Evolutionary conservation across 2,329 filamentous ascomycete species (phyloP).

Genomic region (Harringtonia aguacate): DNA sequence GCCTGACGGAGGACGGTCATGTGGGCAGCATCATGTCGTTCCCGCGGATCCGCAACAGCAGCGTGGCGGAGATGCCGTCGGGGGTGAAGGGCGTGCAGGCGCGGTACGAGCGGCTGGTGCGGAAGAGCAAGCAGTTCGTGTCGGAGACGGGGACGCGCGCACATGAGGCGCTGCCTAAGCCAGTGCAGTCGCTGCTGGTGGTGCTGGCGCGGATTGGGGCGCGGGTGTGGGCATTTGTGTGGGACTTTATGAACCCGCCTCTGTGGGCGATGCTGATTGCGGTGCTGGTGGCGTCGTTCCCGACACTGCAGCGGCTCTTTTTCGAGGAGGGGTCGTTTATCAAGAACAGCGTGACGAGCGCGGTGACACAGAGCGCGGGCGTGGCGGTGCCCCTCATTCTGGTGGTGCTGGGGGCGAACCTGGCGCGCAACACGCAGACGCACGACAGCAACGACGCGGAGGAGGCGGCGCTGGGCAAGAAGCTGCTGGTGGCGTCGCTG

Average conservation of each 20-base stretch:
- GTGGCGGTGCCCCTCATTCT: slow-evolving; percentile 93
- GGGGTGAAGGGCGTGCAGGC: slow-evolving; percentile 30
- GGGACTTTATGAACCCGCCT: slow-evolving; percentile 97
- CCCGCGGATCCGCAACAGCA: slow-evolving; percentile 38
- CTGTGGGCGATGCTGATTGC: slow-evolving; percentile 93
- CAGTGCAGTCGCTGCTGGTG: slow-evolving; percentile 25
- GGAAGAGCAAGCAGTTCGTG: slow-evolving; percentile 9
- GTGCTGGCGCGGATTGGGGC: slow-evolving; percentile 22
- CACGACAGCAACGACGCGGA: slow-evolving; percentile 56
- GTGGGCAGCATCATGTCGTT: slow-evolving; percentile 52
- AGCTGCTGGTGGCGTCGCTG: slow-evolving; percentile 75
- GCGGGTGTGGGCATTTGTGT: slow-evolving; percentile 54
- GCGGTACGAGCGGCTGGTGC: slow-evolving; percentile 20
- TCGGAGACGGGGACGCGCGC: slow-evolving; percentile 12
- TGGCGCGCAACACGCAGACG: slow-evolving; percentile 82
- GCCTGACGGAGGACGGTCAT: slow-evolving; percentile 23
- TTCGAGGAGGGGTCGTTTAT: slow-evolving; percentile 84
- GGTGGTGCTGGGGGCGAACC: slow-evolving; percentile 88
- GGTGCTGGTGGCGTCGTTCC: slow-evolving; percentile 84
- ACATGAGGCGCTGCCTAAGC: slow-evolving; percentile 28
- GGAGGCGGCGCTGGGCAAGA: slow-evolving; percentile 57
- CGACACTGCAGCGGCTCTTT: slow-evolving; percentile 70
- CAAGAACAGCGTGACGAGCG: slow-evolving; percentile 84
- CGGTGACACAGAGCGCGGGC: slow-evolving; percentile 72
- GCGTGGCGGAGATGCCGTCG: slow-evolving; percentile 28